Conservation (phyloP, 179 eudicot species). For the Nepenthes alata region DNA sequence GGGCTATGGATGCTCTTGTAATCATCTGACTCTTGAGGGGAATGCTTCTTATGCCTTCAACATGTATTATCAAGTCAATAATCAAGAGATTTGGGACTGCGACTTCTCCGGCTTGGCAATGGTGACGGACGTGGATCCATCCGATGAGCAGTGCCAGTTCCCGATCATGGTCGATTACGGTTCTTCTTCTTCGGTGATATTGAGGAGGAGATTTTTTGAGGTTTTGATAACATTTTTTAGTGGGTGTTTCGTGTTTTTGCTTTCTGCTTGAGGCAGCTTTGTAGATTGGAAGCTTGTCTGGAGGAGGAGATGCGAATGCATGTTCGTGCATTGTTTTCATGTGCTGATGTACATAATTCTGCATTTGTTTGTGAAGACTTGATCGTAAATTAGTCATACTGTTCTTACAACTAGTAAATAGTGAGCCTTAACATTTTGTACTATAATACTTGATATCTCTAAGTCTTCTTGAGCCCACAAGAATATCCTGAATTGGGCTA, state of each 20-base stretch:
- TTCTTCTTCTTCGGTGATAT: constrained; percentile 24
- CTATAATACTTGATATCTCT: no score
- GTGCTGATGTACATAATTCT: background rate
- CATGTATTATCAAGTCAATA: constrained; percentile 72
- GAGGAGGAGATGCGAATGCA: background rate
- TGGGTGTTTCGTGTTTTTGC: constrained; percentile 40
- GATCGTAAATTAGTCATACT: no score
- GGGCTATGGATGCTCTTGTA: constrained; percentile 87
- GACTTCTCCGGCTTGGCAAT: constrained; percentile 66
- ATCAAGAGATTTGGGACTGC: constrained; percentile 67
- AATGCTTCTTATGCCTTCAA: constrained; percentile 95
- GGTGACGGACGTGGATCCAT: constrained; percentile 62
- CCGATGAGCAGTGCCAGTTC: constrained; percentile 44
- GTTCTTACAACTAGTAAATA: no score
- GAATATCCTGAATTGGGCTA: no score
- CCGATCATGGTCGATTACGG: constrained; percentile 74
- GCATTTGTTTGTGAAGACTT: background rate
- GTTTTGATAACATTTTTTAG: constrained; percentile 28
- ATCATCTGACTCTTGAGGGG: constrained; percentile 35
- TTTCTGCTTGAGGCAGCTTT: constrained; percentile 24
- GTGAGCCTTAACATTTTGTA: no score
- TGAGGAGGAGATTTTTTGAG: constrained; percentile 19
- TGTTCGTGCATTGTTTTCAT: background rate
- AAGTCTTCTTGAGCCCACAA: no score
- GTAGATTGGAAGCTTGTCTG: background rate